Percentiles rank a stretch among this genome's conserved stretches.
Evolutionary conservation across 2,329 filamentous ascomycete genomes (phyloP).

Genomic region (Aurifilum marmelostoma): DNA sequence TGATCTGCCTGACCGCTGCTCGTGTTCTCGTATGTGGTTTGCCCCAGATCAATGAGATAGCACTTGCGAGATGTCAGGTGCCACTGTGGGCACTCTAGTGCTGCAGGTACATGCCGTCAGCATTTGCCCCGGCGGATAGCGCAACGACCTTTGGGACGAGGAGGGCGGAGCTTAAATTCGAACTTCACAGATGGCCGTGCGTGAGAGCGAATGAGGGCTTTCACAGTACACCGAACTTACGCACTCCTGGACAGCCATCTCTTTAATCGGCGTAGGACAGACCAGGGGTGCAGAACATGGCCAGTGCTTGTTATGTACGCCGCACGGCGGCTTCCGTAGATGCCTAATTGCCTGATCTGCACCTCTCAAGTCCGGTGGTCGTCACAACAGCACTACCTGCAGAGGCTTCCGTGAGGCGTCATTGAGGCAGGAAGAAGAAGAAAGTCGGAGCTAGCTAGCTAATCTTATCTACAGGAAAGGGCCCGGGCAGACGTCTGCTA

Average conservation of each 20-base stretch:
- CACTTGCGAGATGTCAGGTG: too few relatives aligned
- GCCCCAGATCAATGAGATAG: neutral
- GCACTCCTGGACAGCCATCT: too few relatives aligned
- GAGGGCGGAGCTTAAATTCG: too few relatives aligned
- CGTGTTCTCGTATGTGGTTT: neutral
- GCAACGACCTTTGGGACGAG: too few relatives aligned
- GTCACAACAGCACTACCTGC: constrained; percentile 18
- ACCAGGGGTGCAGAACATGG: neutral
- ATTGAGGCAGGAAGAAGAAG: neutral
- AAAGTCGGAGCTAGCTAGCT: too few relatives aligned
- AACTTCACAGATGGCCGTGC: too few relatives aligned
- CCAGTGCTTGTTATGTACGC: constrained; percentile 16
- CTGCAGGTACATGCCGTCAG: neutral
- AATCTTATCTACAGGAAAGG: too few relatives aligned
- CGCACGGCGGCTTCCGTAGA: constrained; percentile 21
- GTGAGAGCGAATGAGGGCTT: too few relatives aligned
- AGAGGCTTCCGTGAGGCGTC: too few relatives aligned
- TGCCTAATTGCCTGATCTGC: constrained; percentile 4
- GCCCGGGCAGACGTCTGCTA: too few relatives aligned
- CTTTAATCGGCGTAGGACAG: too few relatives aligned
- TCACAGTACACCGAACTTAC: too few relatives aligned
- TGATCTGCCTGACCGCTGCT: neutral
- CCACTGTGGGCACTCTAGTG: neutral
- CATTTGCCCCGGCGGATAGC: neutral
- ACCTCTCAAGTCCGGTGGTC: constrained; percentile 19